Evolutionary conservation across 768 basidiomycete species (phyloP).

Genomic region (Cubamyces sp.): DNA sequence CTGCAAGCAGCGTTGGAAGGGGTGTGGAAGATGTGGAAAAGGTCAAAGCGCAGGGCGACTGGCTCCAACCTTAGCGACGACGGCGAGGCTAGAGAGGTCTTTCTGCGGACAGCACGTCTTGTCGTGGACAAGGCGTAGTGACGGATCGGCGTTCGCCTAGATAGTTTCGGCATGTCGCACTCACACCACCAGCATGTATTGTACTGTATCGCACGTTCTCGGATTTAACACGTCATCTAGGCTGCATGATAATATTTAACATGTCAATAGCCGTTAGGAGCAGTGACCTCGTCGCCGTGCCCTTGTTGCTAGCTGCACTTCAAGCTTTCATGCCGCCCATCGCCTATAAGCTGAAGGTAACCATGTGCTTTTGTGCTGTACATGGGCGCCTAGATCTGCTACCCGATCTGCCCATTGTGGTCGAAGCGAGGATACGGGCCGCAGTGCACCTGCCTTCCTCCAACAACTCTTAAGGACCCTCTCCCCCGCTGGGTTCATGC

Average conservation of each 20-base stretch:
- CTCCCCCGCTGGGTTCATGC: slow-evolving; percentile 12
- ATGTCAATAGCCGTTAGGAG: too few relatives aligned
- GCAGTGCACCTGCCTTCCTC: slow-evolving; percentile 7
- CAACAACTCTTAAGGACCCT: slow-evolving; percentile 8
- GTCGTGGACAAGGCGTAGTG: slow-evolving; percentile 21
- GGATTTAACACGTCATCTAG: not conserved
- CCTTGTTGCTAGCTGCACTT: too few relatives aligned
- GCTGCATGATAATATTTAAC: not conserved
- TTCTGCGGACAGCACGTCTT: slow-evolving; percentile 41
- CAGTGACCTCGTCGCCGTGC: too few relatives aligned
- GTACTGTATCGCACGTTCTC: not conserved
- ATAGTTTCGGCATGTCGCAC: not conserved
- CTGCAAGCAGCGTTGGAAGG: slow-evolving; percentile 57
- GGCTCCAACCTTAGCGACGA: slow-evolving; percentile 1
- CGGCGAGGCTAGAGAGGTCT: slow-evolving; percentile 33
- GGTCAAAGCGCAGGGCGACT: not conserved
- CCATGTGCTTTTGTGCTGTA: slow-evolving; percentile 13
- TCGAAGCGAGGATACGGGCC: slow-evolving; percentile 9
- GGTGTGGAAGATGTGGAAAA: slow-evolving; percentile 55
- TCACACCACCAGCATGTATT: not conserved
- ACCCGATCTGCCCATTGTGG: slow-evolving; percentile 21
- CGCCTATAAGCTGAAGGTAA: not conserved
- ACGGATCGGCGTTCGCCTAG: not conserved
- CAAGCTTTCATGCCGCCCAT: not conserved
- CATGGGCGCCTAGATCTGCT: slow-evolving; percentile 10